phyloP scores from a whole-genome alignment of 2,329 filamentous ascomycete species.

The Delphinella strobiligena region DNA sequence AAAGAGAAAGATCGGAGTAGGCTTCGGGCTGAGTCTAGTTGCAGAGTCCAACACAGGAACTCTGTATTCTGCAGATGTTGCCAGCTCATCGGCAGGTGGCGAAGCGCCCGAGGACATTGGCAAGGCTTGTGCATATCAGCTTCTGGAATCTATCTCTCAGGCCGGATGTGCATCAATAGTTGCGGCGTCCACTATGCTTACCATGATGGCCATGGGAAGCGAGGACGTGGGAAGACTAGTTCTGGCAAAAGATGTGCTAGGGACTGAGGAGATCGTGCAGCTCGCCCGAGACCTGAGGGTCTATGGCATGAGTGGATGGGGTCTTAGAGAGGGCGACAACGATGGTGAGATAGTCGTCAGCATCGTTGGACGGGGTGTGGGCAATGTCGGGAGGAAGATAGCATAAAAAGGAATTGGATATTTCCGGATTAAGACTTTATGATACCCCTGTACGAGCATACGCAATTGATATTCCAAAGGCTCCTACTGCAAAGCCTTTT shows the following conservation, averaged over 20 bases:
- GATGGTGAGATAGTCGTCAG: constrained; percentile 67
- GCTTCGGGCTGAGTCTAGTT: constrained; percentile 81
- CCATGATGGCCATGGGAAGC: constrained; percentile 93
- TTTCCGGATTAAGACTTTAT: constrained; percentile 1
- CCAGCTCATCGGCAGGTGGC: constrained; percentile 62
- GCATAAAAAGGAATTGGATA: constrained; percentile 24
- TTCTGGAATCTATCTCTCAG: constrained; percentile 69
- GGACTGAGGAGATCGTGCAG: constrained; percentile 65
- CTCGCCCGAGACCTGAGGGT: constrained; percentile 72
- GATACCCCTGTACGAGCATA: constrained; percentile 10
- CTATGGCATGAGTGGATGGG: constrained; percentile 90
- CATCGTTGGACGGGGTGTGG: constrained; percentile 84
- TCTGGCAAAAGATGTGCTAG: constrained; percentile 70
- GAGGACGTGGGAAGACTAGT: constrained; percentile 86
- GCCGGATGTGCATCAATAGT: constrained; percentile 70
- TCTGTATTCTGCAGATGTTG: constrained; percentile 77
- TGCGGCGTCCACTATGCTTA: constrained; percentile 63
- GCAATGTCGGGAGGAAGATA: constrained; percentile 90
- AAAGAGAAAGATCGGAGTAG: constrained; percentile 58
- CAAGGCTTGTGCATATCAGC: constrained; percentile 73
- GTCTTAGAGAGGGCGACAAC: constrained; percentile 58
- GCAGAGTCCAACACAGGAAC: constrained; percentile 84
- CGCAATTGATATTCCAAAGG: too few species aligned
- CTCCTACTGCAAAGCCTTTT: too few species aligned
- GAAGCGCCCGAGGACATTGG: constrained; percentile 84